Evolutionary conservation across 2,329 filamentous ascomycete species (phyloP).

Genomic region (Colletotrichum spinosum): DNA sequence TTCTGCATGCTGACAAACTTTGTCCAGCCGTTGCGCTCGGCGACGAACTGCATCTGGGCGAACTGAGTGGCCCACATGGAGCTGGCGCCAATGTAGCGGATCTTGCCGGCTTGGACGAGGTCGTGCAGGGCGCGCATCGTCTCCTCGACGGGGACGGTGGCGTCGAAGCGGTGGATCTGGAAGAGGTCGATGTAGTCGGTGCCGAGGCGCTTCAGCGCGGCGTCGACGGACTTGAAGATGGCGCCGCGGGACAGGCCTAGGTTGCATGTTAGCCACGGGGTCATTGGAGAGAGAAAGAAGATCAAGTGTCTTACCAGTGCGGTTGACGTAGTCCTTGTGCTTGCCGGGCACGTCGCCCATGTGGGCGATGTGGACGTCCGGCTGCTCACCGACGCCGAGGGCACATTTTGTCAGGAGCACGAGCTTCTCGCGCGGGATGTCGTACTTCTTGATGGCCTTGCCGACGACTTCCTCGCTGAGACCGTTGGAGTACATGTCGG

Average conservation of each 20-base stretch:
- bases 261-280: slow-evolving; percentile 42
- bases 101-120: slow-evolving; percentile 66
- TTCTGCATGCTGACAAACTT: slow-evolving; percentile 71
- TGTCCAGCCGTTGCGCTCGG: slow-evolving; percentile 65
- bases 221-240: slow-evolving; percentile 53
- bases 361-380: slow-evolving; percentile 40
- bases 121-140: slow-evolving; percentile 73
- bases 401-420: slow-evolving; percentile 69
- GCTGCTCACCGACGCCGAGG: slow-evolving; percentile 44
- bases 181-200: slow-evolving; percentile 62
- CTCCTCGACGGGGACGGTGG: slow-evolving; percentile 63
- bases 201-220: slow-evolving; percentile 58
- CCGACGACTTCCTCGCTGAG: slow-evolving; percentile 72
- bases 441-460: slow-evolving; percentile 72
- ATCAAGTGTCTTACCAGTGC: slow-evolving; percentile 34
- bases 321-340: slow-evolving; percentile 52
- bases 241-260: slow-evolving; percentile 40
- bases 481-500: slow-evolving; percentile 72
- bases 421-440: slow-evolving; percentile 72
- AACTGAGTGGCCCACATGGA: slow-evolving; percentile 35
- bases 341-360: background rate
- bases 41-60: slow-evolving; percentile 59
- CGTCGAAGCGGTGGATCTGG: slow-evolving; percentile 71
- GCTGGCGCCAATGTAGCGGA: slow-evolving; percentile 46
- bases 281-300: slow-evolving; percentile 43